Evolutionary conservation across 176 grass and related monocot genomes (phyloP), one percentile per base, ranked within the genome.

Genomic region (Avena eriantha): DNA sequence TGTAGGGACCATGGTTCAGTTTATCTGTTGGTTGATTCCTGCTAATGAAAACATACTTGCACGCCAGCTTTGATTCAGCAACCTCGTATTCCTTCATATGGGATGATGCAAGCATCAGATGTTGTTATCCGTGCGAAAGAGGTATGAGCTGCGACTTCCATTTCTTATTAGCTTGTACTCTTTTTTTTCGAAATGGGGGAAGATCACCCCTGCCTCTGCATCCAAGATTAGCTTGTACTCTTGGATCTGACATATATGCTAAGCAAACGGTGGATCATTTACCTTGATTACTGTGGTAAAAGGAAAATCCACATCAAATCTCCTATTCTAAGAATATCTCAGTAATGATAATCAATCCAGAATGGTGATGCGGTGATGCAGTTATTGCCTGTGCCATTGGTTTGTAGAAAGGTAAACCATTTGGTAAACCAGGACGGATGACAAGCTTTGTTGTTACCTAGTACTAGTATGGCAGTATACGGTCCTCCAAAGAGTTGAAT

Each of bases 121-220:
- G 92, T 99, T 79, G 87, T 94, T 93, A 94, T 87, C 73, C 97
- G 93, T 76, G 90, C 97, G 0, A 91, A 95, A 80, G 97, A 99
- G 93, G 97, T 98, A 68, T 64, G n/a, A 56, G 55, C 51, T 71
- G 13, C 61, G 68, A 31, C 82, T 68, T 82, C 68, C 68, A 4
- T 85, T 78, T 75, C n/a, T 55, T 50, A 5, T 69, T 23, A 23
- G 15, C 4, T 78, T 85, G 17, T 88, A n/a, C 31, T 64, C 53
- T 55, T 56, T 2, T 29, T 29, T 29, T 29, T 29, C 29, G 29
- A 29, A 29, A 29, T 29, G 29, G 29, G 29, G 29, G 29, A 29
- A 29, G 29, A 29, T 29, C 29, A 29, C 29, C 29, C 29, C 2
- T 1, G 29, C 29, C 29, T 29, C 29, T 29, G 29, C 29, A 29